Base-by-base conservation (phyloP, 805 yeast species). In the Spathaspora gorwiae region DNA sequence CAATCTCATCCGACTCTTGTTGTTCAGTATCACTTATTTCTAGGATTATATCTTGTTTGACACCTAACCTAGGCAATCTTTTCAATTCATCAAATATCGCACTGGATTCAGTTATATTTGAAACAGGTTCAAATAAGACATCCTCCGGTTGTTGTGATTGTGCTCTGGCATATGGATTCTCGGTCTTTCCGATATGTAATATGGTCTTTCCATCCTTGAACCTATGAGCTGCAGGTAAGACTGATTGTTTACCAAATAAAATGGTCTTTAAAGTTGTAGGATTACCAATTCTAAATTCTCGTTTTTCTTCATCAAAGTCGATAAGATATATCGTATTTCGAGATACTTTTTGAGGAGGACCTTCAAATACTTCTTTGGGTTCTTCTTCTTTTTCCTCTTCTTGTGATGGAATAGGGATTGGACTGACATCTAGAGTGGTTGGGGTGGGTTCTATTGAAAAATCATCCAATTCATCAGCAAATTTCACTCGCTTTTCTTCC, bases 261-360 rank as follows among this genome's bases (percentile, higher is more conserved):
- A 56, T 38, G 19, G 56, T 27, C 47, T 60, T 63, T 24, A 77
- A 56, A 26, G 56, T 58, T 11, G 45, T 33, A n/a, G 57, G 59
- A 33, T 55, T 54, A 6, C 3, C 12, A 6, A 68, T 52, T 26
- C 59, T 55, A 15, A 27, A 34, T 13, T 48, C 47, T 10, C 64
- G 61, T 7, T 62, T 56, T 2, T 65, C 64, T 24, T 60, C 64
- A 15, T 64, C 63, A 51, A 80, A 79, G 33, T 76, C 77, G 47
- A 80, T 72, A 38, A 86, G 66, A 1, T 78, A 70, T 0, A 88
- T 60, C 35, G 68, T 68, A 52, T 83, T 80, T 32, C 78, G 70
- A 1, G 80, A 72, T 2, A 84, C 80, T 43, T 72, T 72, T 55
- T 82, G 89, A 2, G 69, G 62, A 1, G 95, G 95, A 0, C 95